These are phyloP conservation scores for Aspergillus sp. DNA, from an alignment of 2,329 filamentous ascomycete species.

Conservation along the genomic window DNA sequence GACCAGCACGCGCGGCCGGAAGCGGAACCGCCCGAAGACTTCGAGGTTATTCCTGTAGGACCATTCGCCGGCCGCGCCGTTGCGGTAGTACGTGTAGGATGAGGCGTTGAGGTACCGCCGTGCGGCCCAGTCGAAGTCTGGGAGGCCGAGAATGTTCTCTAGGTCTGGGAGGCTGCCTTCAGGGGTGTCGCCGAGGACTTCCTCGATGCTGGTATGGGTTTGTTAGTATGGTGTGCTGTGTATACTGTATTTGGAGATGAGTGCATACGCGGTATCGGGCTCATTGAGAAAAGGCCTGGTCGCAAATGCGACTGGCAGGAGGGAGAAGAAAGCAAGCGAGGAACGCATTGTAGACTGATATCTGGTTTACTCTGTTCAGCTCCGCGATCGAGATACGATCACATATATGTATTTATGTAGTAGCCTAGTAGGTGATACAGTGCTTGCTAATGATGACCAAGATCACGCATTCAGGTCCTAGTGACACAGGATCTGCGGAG, in stretches of 20 bases:
- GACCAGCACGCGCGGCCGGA: constrained; percentile 9
- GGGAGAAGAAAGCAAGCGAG: constrained; percentile 2
- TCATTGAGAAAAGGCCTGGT: constrained; percentile 13
- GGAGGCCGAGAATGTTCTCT: constrained; percentile 5
- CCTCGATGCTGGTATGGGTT: background rate
- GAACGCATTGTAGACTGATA: constrained; percentile 1
- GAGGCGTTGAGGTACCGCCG: constrained; percentile 12
- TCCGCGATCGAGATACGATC: too few relatives aligned
- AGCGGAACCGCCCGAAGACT: constrained; percentile 9
- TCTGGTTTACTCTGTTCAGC: too few relatives aligned
- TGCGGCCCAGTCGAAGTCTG: constrained; percentile 12
- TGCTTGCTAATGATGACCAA: too few relatives aligned
- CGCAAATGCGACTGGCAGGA: constrained; percentile 4
- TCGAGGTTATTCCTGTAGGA: constrained; percentile 15
- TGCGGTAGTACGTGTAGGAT: constrained; percentile 14
- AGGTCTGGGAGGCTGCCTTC: constrained; percentile 6
- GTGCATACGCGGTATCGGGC: constrained; percentile 9
- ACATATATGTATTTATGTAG: too few relatives aligned
- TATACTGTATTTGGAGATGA: background rate
- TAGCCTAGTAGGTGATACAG: too few relatives aligned
- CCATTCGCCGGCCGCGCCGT: constrained; percentile 13
- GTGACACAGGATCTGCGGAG: too few relatives aligned
- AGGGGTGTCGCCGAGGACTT: constrained; percentile 8
- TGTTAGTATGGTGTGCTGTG: background rate
- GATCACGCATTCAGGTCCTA: too few relatives aligned